phyloP scores from a whole-genome alignment of 108 stramenopile species.

The Cafeteria roenbergensis region DNA sequence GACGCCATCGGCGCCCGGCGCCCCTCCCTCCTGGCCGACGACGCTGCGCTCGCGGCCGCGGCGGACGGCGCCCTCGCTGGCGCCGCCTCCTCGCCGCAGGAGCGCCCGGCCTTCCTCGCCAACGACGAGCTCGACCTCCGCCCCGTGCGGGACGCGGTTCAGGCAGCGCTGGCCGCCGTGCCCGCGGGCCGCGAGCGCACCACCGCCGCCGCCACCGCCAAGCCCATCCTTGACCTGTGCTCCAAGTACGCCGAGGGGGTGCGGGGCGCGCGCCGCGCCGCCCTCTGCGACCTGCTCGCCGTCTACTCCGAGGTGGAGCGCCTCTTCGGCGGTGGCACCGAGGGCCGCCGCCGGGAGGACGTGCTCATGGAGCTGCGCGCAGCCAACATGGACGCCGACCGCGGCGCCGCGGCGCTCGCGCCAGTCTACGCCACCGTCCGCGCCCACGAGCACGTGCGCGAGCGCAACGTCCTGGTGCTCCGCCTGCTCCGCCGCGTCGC shows the following conservation, averaged over 20 bases:
- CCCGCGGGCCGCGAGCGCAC: background rate
- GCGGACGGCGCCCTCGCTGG: too few relatives aligned
- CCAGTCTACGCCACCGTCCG: background rate
- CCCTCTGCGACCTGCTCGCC: background rate
- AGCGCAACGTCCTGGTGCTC: background rate
- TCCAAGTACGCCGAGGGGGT: background rate
- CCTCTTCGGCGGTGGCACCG: background rate
- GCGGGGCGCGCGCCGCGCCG: background rate
- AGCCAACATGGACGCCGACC: background rate
- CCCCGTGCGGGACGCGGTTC: too few relatives aligned
- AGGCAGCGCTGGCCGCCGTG: background rate
- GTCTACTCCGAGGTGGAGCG: background rate
- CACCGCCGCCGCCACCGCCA: constrained; percentile 1
- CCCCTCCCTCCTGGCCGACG: too few relatives aligned
- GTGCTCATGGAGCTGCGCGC: background rate
- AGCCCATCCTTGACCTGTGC: background rate
- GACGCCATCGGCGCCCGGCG: too few relatives aligned
- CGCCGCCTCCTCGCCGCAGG: too few relatives aligned
- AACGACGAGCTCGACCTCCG: background rate
- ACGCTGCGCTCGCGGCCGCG: too few relatives aligned
- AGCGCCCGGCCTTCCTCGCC: too few relatives aligned
- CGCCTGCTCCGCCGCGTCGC: background rate
- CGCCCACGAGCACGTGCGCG: background rate
- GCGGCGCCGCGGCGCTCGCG: background rate
- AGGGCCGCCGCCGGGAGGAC: background rate